A percentile compares a stretch with the other conserved stretches of the same genome.
These are phyloP conservation scores for Auriscalpium microsporum DNA, from an alignment of 768 basidiomycete species.

Conservation along the genomic window DNA sequence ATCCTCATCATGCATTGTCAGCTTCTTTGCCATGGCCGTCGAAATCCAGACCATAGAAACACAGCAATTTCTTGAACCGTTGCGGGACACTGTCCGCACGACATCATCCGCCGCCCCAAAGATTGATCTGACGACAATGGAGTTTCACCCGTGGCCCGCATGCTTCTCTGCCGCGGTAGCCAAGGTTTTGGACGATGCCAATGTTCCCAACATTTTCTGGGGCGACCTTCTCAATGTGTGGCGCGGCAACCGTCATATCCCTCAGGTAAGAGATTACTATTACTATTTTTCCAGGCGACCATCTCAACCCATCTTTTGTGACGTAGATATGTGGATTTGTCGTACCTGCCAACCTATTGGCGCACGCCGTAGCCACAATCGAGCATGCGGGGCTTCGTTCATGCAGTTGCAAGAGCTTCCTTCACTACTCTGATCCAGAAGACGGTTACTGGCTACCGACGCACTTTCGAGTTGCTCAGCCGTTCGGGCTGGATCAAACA, in stretches of 20 bases:
- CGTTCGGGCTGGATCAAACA: background rate
- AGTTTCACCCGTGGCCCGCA: background rate
- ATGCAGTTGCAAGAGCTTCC: background rate
- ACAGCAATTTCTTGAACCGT: too few species aligned
- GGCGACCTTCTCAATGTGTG: background rate
- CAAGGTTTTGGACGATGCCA: background rate
- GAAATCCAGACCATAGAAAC: too few species aligned
- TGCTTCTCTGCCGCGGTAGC: background rate
- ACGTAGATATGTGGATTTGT: background rate
- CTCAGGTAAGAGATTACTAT: background rate
- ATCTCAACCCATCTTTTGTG: background rate
- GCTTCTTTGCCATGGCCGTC: too few species aligned
- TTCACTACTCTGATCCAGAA: background rate
- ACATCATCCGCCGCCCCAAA: background rate
- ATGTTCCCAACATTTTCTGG: background rate
- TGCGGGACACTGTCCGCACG: too few species aligned
- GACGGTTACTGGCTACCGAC: background rate
- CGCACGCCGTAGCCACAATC: background rate
- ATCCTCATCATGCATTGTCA: too few species aligned
- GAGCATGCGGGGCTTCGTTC: background rate
- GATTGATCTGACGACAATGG: background rate
- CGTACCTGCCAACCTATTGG: background rate
- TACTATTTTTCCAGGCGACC: background rate
- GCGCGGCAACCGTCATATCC: background rate
- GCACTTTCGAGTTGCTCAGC: background rate